Evolutionary conservation across 164 flowering plant species (phyloP), one percentile per base, ranked within the genome.

Genomic region (Houttuynia cordata): DNA sequence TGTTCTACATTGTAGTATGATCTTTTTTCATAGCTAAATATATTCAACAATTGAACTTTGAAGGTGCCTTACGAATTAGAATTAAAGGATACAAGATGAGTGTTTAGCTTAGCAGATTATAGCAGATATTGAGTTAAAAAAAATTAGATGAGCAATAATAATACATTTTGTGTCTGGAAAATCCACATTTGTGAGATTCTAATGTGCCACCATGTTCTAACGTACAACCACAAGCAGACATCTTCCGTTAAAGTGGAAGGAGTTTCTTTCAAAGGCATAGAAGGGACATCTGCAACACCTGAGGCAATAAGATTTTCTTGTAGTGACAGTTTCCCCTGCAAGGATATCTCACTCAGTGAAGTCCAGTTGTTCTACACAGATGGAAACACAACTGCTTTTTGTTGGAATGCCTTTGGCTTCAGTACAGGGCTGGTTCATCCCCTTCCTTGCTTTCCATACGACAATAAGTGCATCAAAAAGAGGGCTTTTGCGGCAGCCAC

Each of bases 341-440:
- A 75, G 70, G 63, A 68, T 0, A 62, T 93, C 64, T 76, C 76
- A 63, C 59, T 93, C n/a, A 83, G 80, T 69, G 80, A 88, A 56
- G 69, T 93, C 67, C 71, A 75, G 22, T 79, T 93, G 39, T 24
- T 60, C 10, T 24, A 45, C 51, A n/a, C 62, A 6, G 81, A 73
- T 10, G 80, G 64, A 34, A 52, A 47, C 8, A 65, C 87, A 58
- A 80, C 24, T n/a, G 75, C 91, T 4, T 84, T 78, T 57, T 87
- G 96, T 66, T 89, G 94, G 97, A 60, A 84, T 62, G 94, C 92
- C n/a, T 63, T 67, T 37, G 97, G 96, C 21, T 74, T 76, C 24
- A 74, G 70, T 62, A 69, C 64, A 0, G 96, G 94, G 51, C 51
- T 56, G 2, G 80, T 87, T 24, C 58, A 66, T 25, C 98, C 97